Conservation (phyloP, 2,329 filamentous ascomycete species). For the Talaromyces islandicus region DNA sequence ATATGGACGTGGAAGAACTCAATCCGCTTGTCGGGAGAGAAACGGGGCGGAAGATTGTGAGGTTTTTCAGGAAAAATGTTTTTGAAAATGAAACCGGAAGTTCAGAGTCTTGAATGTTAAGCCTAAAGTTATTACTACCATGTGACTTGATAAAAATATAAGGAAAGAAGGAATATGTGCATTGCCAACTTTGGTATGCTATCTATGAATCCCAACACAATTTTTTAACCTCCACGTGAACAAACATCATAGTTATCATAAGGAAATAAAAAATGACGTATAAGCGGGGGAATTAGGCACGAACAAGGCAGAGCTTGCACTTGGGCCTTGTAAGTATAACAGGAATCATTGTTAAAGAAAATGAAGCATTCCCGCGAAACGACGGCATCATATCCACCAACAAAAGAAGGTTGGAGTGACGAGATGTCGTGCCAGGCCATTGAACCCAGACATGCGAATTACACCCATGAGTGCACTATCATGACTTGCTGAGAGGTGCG, state of each 20-base stretch:
- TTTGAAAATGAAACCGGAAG: constrained; percentile 36
- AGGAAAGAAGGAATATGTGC: background rate
- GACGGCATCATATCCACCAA: background rate
- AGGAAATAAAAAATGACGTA: background rate
- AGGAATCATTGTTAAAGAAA: background rate
- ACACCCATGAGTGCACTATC: background rate
- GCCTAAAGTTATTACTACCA: background rate
- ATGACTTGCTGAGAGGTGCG: background rate
- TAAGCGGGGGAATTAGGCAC: background rate
- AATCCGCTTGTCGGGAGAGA: constrained; percentile 70
- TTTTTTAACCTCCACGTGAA: background rate
- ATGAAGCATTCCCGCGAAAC: background rate
- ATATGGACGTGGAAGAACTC: constrained; percentile 71
- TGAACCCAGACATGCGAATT: background rate
- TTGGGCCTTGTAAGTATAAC: background rate
- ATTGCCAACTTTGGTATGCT: background rate
- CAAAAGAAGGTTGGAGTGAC: background rate
- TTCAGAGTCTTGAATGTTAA: background rate
- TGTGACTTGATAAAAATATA: too few relatives aligned
- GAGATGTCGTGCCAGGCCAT: background rate
- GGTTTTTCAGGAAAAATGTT: constrained; percentile 70
- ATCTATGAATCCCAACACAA: constrained; percentile 1
- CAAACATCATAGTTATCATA: background rate
- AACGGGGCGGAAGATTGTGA: constrained; percentile 66
- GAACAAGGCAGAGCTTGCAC: background rate